Evolutionary conservation across 495 filamentous ascomycete species (phyloP), one percentile per base, ranked within the genome.

Genomic region (Aspergillus sclerotioniger): DNA sequence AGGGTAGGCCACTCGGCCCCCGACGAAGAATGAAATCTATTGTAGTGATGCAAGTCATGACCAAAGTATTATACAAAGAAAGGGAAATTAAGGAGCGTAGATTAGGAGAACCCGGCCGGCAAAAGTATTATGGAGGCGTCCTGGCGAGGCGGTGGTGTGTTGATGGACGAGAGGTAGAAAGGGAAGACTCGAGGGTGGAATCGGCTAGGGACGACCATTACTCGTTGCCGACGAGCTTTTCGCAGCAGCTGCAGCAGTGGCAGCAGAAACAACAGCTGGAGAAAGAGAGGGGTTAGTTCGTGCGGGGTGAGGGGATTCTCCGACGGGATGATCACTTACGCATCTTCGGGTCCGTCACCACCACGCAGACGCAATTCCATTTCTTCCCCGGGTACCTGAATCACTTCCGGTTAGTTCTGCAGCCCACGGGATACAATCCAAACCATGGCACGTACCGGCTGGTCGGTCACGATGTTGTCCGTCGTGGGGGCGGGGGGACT

Each of bases 171-270:
- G 37, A 41, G 13, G 37, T 13, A 41, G n/a, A 41, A 41, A 6
- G 47, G 47, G 47, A 4, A 50, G 5, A 28, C 15, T 9, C 15
- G 25, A 49, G 3, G 44, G 21, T 47, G 16, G 12, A 20, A 12
- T 19, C 44, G 19, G 17, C n/a, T 19, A 21, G 3, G 45, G 45
- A 46, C 10, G 16, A 6, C 2, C 45, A 25, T 21, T 6, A 29
- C 1, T 49, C 13, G 20, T 15, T 21, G 37, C 25, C 28, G 21
- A 29, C 31, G 53, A 20, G 21, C 7, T 13, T 29, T 28, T 45
- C 53, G 37, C 43, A 46, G 43, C 53, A 55, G 41, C 53, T 20
- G 43, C 53, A 55, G 31, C 53, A 55, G 37, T 39, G 41, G 43
- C 47, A 50, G 47, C 47, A 50, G 47, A 50, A 50, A 15, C 47